Percentiles rank a stretch among this genome's conserved stretches.
Evolutionary conservation across 768 basidiomycete genomes (phyloP).

Genomic region (Auricularia sp.): DNA sequence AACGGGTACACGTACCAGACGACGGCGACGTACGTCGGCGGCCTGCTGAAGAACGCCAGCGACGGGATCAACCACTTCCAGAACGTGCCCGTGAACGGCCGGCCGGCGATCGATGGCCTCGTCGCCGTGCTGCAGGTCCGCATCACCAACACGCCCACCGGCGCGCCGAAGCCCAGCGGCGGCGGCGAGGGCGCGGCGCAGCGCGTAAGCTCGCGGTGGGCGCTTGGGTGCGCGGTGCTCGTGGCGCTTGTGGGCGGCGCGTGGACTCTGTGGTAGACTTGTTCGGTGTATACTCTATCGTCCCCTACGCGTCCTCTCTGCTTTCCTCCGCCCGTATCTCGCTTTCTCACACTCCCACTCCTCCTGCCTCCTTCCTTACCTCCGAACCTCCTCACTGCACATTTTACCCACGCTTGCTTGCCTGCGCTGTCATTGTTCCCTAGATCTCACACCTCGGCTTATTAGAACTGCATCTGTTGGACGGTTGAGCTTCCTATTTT

Average conservation of each 20-base stretch:
- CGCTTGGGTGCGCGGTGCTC: background rate
- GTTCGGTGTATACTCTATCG: too few relatives aligned
- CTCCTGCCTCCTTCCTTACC: too few relatives aligned
- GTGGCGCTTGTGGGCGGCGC: background rate
- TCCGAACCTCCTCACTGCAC: too few relatives aligned
- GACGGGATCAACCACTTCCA: conserved; percentile 58
- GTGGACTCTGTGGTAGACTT: too few relatives aligned
- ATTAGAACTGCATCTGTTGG: too few relatives aligned
- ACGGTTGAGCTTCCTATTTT: too few relatives aligned
- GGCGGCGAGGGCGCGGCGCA: conserved; percentile 32
- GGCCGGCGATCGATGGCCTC: conserved; percentile 70
- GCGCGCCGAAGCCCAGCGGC: background rate
- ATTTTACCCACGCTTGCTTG: too few relatives aligned
- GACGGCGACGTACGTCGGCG: conserved; percentile 55
- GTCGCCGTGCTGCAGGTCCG: conserved; percentile 70
- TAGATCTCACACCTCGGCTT: too few relatives aligned
- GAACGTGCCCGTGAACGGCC: conserved; percentile 39
- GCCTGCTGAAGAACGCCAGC: conserved; percentile 61
- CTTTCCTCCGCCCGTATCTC: too few relatives aligned
- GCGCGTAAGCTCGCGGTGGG: background rate
- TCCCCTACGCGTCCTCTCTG: too few relatives aligned
- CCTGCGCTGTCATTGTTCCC: too few relatives aligned
- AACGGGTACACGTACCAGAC: conserved; percentile 68
- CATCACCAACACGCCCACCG: conserved; percentile 36
- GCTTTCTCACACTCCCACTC: too few relatives aligned